Conservation (phyloP, 179 eudicot genomes). For the Amaranthus tricolor region DNA sequence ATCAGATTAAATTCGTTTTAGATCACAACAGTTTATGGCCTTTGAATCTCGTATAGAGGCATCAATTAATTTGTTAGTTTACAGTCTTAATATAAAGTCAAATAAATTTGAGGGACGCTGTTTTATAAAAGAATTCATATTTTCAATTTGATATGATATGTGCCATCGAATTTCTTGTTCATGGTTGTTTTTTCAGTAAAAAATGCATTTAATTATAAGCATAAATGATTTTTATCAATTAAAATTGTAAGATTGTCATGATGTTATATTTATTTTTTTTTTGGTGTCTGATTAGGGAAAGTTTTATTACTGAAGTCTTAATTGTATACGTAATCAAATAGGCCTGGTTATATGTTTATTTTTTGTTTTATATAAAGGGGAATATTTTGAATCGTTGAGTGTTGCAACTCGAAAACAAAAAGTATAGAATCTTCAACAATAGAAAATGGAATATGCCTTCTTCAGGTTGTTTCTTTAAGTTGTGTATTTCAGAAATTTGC, state of each 20-base stretch:
- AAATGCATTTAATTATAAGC: not conserved
- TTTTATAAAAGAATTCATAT: not conserved
- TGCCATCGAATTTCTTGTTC: not conserved
- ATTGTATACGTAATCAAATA: not conserved
- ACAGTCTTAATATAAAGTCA: not conserved
- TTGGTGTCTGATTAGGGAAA: not conserved
- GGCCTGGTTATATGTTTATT: not conserved
- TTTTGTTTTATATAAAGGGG: constrained; percentile 17
- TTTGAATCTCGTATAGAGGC: constrained; percentile 8
- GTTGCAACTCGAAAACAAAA: constrained; percentile 19
- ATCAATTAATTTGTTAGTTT: not conserved
- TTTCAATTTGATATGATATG: not conserved
- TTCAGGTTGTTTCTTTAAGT: not conserved
- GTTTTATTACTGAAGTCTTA: not conserved
- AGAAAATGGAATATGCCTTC: constrained; percentile 30
- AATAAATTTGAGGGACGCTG: not conserved
- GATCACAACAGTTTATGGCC: not conserved
- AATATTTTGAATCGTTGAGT: constrained; percentile 22
- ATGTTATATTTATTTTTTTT: not conserved
- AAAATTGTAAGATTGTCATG: constrained; percentile 9
- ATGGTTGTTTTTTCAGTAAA: not conserved
- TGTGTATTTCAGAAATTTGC: not conserved
- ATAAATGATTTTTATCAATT: not conserved
- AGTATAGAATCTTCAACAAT: constrained; percentile 20
- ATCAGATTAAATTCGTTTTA: not conserved